Conservation (phyloP, 345 rosid genomes). For the Acer negundo region DNA sequence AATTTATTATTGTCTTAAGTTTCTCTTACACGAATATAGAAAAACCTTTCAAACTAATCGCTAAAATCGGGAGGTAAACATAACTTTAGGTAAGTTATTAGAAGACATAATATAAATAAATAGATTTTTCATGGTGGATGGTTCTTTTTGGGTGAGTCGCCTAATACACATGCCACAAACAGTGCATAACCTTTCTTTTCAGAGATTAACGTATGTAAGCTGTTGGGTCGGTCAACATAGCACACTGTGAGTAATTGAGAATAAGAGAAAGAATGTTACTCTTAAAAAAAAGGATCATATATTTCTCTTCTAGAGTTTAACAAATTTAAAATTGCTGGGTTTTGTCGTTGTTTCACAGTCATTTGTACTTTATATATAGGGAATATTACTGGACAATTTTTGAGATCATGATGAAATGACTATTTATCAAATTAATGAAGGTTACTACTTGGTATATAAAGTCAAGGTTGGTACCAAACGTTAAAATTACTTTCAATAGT, state of each 20-base stretch:
- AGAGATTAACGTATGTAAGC: no score
- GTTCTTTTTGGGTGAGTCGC: background rate
- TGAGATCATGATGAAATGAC: background rate
- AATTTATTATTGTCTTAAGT: background rate
- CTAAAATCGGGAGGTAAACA: background rate
- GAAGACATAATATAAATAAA: background rate
- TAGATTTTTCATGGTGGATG: background rate
- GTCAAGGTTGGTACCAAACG: background rate
- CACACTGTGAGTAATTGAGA: no score
- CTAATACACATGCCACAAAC: background rate
- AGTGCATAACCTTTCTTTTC: background rate
- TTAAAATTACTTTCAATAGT: background rate
- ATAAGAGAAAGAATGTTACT: background rate
- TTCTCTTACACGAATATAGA: background rate
- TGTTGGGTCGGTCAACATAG: no score
- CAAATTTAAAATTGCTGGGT: background rate
- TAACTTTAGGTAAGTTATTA: no score
- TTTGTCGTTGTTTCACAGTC: background rate
- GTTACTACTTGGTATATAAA: background rate
- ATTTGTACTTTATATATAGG: background rate
- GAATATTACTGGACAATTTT: no score
- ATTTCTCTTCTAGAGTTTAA: background rate
- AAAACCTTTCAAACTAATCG: background rate
- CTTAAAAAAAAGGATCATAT: background rate
- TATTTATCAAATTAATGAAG: background rate